These are phyloP conservation scores for Fonsecaea nubica DNA, from an alignment of 2,329 filamentous ascomycete species.

Conservation along the genomic window DNA sequence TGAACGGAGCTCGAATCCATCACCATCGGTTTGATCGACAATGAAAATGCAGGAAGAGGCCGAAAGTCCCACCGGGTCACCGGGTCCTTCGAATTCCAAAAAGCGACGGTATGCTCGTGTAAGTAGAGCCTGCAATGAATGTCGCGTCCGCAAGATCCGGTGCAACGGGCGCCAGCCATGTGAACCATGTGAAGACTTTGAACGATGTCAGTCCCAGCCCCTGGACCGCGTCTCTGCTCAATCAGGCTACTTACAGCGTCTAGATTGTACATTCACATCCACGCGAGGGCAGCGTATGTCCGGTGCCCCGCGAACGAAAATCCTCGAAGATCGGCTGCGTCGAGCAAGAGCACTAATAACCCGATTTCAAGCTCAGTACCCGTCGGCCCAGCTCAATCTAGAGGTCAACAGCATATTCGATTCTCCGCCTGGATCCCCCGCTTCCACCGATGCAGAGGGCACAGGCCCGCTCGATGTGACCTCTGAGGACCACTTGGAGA, in stretches of 20 bases:
- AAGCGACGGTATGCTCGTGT: constrained; percentile 25
- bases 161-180: constrained; percentile 51
- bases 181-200: constrained; percentile 45
- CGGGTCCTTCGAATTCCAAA: constrained; percentile 21
- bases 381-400: constrained; percentile 20
- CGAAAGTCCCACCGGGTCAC: constrained; percentile 27
- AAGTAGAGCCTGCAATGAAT: constrained; percentile 48
- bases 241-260: background rate
- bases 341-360: constrained; percentile 27
- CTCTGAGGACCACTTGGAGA: constrained; percentile 30
- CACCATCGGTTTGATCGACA: background rate
- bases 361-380: constrained; percentile 25
- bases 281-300: constrained; percentile 25
- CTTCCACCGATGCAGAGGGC: constrained; percentile 6
- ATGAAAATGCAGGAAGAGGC: constrained; percentile 21
- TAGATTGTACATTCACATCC: constrained; percentile 34
- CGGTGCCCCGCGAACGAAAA: constrained; percentile 29
- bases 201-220: constrained; percentile 26
- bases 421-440: constrained; percentile 26
- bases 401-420: constrained; percentile 33
- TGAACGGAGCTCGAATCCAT: background rate
- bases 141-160: constrained; percentile 51
- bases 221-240: background rate
- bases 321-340: constrained; percentile 35
- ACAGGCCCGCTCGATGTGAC: constrained; percentile 19